Conservation (phyloP, 441 rosid genomes). For the Hura crepitans region DNA sequence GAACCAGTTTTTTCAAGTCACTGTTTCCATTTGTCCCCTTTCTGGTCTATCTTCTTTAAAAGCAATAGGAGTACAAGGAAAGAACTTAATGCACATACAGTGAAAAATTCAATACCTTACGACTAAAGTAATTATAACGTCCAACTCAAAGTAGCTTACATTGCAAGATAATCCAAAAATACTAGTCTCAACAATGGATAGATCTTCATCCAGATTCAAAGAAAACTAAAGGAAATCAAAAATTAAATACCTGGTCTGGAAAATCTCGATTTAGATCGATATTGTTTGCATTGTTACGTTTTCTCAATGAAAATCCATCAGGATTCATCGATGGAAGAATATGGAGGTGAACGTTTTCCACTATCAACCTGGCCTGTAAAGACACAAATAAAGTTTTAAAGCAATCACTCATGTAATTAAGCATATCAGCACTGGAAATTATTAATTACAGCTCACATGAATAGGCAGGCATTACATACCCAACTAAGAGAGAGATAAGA, state of each 20-base stretch:
- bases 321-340: conserved; percentile 95
- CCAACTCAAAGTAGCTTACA: neutral
- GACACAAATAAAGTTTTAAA: conserved; percentile 22
- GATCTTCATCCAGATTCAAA: conserved; percentile 15
- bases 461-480: neutral
- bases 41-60: neutral
- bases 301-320: conserved; percentile 71
- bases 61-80: neutral
- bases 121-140: neutral
- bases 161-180: neutral
- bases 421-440: neutral
- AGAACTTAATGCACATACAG: neutral
- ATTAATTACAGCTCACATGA: neutral
- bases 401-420: conserved; percentile 2
- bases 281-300: conserved; percentile 78
- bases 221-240: conserved; percentile 2
- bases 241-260: conserved; percentile 81
- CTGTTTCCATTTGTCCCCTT: neutral
- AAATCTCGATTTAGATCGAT: conserved; percentile 95
- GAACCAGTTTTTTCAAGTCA: neutral
- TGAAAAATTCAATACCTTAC: neutral
- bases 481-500: no score
- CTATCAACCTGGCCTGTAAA: conserved; percentile 65
- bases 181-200: neutral
- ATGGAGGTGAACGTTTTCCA: conserved; percentile 85